Evolutionary conservation across 2,329 filamentous ascomycete species (phyloP).

Genomic region (Colletotrichum limetticola): DNA sequence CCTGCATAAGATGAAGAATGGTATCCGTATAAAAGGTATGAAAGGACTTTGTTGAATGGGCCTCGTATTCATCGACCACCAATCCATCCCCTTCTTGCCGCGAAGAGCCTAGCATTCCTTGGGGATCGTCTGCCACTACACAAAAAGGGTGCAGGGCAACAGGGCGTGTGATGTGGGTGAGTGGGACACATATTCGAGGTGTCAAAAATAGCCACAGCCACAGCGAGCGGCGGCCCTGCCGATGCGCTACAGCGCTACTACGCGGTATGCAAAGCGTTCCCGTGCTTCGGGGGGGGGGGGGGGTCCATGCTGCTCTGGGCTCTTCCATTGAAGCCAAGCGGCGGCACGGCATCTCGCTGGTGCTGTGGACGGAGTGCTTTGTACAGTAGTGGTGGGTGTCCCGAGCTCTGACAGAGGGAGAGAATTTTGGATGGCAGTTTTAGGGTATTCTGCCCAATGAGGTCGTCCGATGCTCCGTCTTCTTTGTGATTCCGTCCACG

Average conservation of each 20-base stretch:
- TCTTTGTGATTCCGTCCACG: conserved; percentile 6
- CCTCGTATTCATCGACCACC: conserved; percentile 26
- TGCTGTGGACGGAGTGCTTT: not conserved
- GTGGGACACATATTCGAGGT: not conserved
- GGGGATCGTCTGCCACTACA: not conserved
- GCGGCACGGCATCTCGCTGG: not conserved
- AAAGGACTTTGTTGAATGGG: not conserved
- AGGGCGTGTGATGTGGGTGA: not conserved
- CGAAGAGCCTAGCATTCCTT: not conserved
- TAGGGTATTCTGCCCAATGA: not conserved
- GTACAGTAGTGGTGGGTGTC: not conserved
- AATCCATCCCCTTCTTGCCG: not conserved
- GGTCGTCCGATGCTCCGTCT: not conserved
- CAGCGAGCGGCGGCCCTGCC: conserved; percentile 23
- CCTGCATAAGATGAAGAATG: not conserved
- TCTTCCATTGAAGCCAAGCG: not conserved
- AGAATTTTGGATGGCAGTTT: conserved; percentile 19
- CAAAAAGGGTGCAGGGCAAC: not conserved
- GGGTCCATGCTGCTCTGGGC: conserved; percentile 2
- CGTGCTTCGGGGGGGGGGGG: not conserved
- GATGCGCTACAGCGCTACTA: not conserved
- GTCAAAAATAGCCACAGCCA: conserved; percentile 35
- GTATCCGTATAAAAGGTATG: not conserved
- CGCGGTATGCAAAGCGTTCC: not conserved
- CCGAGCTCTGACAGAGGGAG: not conserved